Evolutionary conservation across 2,329 filamentous ascomycete genomes (phyloP), one percentile per base, ranked within the genome.

Genomic region (Penicillium sp.): DNA sequence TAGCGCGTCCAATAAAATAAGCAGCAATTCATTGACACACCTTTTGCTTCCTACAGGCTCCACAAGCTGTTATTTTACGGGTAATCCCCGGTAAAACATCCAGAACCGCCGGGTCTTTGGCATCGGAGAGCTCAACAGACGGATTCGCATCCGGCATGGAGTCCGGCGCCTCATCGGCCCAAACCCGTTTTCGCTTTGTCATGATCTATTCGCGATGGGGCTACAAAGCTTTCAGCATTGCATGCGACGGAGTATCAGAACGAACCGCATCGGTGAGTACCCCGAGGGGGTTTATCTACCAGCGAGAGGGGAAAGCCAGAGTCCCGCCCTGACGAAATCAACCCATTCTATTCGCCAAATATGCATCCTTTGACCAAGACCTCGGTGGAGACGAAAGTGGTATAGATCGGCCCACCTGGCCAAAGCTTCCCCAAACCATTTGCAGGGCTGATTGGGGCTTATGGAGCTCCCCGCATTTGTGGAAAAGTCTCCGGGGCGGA

Each of bases 11-110:
- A 53, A 61, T 55, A 47, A 50, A 16, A 31, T 13, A 13, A n/a
- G 33, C 1, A 14, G 5, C n/a, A 37, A 52, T 19, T 35, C 43
- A 33, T 37, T 48, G 22, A 49, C 56, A 31, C 47, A 80, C 79
- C 73, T 82, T 82, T 60, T 82, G 78, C 61, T 80, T 81, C 39
- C 79, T 74, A 66, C 79, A 82, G 35, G 79, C 75, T 27, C 79
- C 79, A 65, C 80, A 82, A 13, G 80, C 80, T 31, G 74, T 76
- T 52, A 75, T 72, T 59, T 76, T 76, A 48, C 74, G 70, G 39
- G 72, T 76, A 39, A 75, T 73, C 33, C 65, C 63, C 53, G 68
- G 66, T 48, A 68, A 59, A 35, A 64, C 60, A 35, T 65, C 64
- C 24, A 63, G 48, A 43, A 66, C 51, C 26, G 47, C 52, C n/a